Evolutionary conservation across 305 asterid genomes (phyloP), one percentile per base, ranked within the genome.

Genomic region (Lippia alba): DNA sequence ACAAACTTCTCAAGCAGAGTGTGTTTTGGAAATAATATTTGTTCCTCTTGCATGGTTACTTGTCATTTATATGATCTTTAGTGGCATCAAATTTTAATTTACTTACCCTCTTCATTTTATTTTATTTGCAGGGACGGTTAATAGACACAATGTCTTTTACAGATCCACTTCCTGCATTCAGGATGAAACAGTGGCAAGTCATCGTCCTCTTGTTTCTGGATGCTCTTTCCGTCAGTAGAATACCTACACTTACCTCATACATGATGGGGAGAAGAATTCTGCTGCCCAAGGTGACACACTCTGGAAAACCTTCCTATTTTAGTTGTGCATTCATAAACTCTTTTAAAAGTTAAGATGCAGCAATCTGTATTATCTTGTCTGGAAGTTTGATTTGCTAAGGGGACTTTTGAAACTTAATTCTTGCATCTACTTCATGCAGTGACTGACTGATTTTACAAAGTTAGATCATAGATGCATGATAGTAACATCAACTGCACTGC

Each of bases 161-260:
- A 44, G 95, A 94, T 75, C 78, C 99, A 45, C 91, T 94, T 64
- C 99, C 96, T 71, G 73, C 92, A 61, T 81, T 94, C 76, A 83
- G 87, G 76, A 85, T 82, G 85, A 91, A 85, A 73, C 97, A 91
- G 81, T 91, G 96, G 97, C 96, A 91, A 64, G 84, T 84, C 56
- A 66, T 88, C 46, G 79, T 72, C 71, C 83, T 89, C 67, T 74
- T 94, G 85, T 89, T 91, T 76, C 86, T 94, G 14, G 96, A 94
- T 73, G 95, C 99, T 72, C 91, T 94, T 67, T 94, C 96, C 62
- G 87, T 94, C 64, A 81, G 80, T 77, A 82, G 91, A 75, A 80
- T 91, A 75, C 85, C 96, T 67, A 56, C 89, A 44, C 89, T 91
- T 51, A 56, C 87, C 15, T 74, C 83, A 39, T 77, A 80, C 78